A percentile compares a stretch with the other conserved stretches of the same genome.
These are phyloP conservation scores for Rubia peregrina DNA, from an alignment of 305 asterid genomes.

Conservation along the genomic window DNA sequence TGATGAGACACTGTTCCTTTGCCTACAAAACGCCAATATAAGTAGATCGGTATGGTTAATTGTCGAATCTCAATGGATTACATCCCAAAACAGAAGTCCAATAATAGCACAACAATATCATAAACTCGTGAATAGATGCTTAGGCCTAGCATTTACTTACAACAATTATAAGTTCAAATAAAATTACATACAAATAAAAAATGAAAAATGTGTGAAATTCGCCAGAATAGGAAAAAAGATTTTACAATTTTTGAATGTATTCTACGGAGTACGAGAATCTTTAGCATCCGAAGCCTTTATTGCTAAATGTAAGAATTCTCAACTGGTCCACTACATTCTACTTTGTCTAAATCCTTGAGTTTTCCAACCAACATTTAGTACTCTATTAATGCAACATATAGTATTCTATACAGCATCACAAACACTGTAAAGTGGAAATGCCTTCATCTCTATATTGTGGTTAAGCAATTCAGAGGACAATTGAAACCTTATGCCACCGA, in stretches of 20 bases:
- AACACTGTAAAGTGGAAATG: neutral
- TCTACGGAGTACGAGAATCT: neutral
- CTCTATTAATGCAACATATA: neutral
- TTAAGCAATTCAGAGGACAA: neutral
- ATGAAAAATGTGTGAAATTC: neutral
- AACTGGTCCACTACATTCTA: neutral
- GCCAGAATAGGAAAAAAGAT: neutral
- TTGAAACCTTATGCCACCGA: neutral
- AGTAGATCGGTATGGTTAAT: neutral
- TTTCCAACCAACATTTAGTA: neutral
- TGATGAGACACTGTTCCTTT: conserved; percentile 31
- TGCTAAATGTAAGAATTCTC: neutral
- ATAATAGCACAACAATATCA: neutral
- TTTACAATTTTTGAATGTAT: no score
- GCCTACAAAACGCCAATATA: conserved; percentile 8
- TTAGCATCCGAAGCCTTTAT: neutral
- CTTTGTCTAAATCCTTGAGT: neutral
- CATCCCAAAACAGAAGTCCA: neutral
- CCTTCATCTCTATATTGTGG: neutral
- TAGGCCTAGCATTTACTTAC: neutral
- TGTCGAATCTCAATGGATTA: neutral
- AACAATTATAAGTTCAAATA: neutral
- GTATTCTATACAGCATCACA: neutral
- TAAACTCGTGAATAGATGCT: no score
- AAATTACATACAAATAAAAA: neutral